phyloP scores from a whole-genome alignment of 768 basidiomycete species.

The Suillus bovinus region DNA sequence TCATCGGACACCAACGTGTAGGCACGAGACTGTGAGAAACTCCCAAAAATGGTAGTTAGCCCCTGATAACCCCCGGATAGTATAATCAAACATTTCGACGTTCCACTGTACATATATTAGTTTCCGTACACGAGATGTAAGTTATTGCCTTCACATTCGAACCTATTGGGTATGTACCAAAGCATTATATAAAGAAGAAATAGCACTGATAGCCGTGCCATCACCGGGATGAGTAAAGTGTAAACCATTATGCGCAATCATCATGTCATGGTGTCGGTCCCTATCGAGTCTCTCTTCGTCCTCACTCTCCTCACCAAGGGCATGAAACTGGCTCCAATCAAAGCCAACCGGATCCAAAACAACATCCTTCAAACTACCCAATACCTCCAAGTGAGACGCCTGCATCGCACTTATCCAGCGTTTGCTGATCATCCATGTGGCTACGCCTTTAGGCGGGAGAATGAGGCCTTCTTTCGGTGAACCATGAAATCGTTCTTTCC shows the following conservation, averaged over 20 bases:
- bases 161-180: constrained; percentile 6
- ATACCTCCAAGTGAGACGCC: constrained; percentile 48
- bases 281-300: constrained; percentile 29
- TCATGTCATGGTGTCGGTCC: constrained; percentile 7
- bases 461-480: constrained; percentile 54
- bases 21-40: constrained; percentile 6
- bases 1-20: neutral
- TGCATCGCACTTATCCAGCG: constrained; percentile 53
- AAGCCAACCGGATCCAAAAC: constrained; percentile 49
- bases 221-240: constrained; percentile 17
- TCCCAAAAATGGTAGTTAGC: neutral
- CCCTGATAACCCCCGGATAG: neutral
- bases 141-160: neutral
- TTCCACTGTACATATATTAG: neutral
- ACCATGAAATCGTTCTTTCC: constrained; percentile 54
- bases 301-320: constrained; percentile 60
- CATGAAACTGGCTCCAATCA: constrained; percentile 49
- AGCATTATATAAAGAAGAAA: constrained; percentile 18
- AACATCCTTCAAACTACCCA: constrained; percentile 40
- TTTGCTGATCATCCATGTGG: constrained; percentile 77
- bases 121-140: neutral
- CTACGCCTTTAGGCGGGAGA: constrained; percentile 64
- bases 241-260: constrained; percentile 9
- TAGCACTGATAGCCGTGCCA: constrained; percentile 7
- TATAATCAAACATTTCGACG: too few species aligned